phyloP scores from a whole-genome alignment of 345 rosid species.

The Ceriops decandra region DNA sequence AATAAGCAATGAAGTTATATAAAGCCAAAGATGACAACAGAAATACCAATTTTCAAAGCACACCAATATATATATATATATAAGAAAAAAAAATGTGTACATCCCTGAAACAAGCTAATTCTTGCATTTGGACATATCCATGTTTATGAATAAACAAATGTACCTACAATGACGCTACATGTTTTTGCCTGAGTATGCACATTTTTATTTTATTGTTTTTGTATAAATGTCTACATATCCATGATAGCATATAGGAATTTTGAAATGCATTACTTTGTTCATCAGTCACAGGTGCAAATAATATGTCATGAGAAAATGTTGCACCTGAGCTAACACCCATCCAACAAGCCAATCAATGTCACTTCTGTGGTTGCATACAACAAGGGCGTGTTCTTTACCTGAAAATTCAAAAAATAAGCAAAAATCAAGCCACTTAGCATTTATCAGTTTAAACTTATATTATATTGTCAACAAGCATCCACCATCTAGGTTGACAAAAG shows the following conservation, averaged over 20 bases:
- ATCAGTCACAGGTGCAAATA: not conserved
- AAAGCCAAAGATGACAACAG: not conserved
- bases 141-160: too few relatives aligned
- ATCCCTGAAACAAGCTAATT: too few relatives aligned
- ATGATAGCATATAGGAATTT: not conserved
- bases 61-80: too few relatives aligned
- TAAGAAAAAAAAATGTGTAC: too few relatives aligned
- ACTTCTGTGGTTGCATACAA: slow-evolving; percentile 78
- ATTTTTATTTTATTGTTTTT: not conserved
- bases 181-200: not conserved
- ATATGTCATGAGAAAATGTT: not conserved
- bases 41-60: not conserved
- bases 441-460: not conserved
- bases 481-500: not conserved
- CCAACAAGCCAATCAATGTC: slow-evolving; percentile 99
- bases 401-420: slow-evolving; percentile 17
- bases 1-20: slow-evolving; percentile 10
- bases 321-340: slow-evolving; percentile 95
- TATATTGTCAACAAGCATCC: slow-evolving; percentile 2
- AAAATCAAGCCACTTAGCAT: not conserved
- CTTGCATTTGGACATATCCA: too few relatives aligned
- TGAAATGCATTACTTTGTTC: not conserved
- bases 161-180: too few relatives aligned
- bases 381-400: slow-evolving; percentile 97
- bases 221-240: not conserved